Evolutionary conservation across 2,329 filamentous ascomycete genomes (phyloP).

Genomic region (Aspergillus hortae): DNA sequence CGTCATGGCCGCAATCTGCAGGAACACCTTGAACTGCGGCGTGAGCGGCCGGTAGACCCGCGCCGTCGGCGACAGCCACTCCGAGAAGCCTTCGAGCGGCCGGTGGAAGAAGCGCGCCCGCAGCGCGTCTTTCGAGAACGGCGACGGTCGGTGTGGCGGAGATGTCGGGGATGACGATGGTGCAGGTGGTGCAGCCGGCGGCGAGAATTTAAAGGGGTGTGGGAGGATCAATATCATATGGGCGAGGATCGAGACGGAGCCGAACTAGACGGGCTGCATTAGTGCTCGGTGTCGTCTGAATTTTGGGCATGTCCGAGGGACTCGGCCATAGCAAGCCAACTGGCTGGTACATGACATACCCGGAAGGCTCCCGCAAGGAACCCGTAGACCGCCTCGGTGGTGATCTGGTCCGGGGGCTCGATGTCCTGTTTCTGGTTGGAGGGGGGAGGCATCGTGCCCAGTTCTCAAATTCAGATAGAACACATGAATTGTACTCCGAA

Average conservation of each 20-base stretch:
- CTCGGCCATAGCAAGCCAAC: neutral
- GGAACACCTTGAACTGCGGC: conserved; percentile 48
- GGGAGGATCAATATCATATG: conserved; percentile 44
- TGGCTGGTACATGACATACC: conserved; percentile 24
- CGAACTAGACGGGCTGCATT: conserved; percentile 30
- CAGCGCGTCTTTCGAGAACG: conserved; percentile 28
- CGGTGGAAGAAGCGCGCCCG: conserved; percentile 34
- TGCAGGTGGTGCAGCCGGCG: conserved; percentile 25
- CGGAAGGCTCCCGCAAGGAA: conserved; percentile 43
- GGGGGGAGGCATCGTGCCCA: conserved; percentile 38
- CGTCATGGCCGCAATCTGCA: conserved; percentile 47
- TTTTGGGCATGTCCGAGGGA: neutral
- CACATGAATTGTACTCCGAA: too few species aligned
- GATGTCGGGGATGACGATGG: conserved; percentile 6
- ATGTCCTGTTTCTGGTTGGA: conserved; percentile 36
- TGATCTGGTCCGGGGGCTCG: conserved; percentile 42
- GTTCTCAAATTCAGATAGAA: neutral
- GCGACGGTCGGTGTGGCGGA: conserved; percentile 17
- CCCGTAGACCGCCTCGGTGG: conserved; percentile 38
- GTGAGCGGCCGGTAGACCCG: conserved; percentile 47
- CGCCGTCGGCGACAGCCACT: conserved; percentile 42
- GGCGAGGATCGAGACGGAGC: conserved; percentile 44
- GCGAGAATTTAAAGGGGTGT: conserved; percentile 40
- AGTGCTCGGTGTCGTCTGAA: neutral
- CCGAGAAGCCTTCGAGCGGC: conserved; percentile 48